Conservation (phyloP, 768 basidiomycete species). For the Rubroboletus pulcherrimus region DNA sequence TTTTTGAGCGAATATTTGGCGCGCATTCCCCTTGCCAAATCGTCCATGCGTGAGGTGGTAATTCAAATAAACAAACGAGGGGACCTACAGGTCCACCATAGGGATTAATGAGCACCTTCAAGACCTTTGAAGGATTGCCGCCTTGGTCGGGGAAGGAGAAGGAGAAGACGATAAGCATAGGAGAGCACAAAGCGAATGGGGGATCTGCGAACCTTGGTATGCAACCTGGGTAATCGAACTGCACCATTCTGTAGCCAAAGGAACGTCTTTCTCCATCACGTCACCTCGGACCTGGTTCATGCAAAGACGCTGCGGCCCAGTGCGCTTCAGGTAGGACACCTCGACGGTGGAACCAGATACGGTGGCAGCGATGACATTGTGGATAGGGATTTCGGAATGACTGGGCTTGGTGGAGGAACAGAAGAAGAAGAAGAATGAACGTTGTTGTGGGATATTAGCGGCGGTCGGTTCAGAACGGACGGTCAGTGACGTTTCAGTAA, state of each 20-base stretch:
- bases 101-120: slow-evolving; percentile 79
- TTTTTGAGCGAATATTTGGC: slow-evolving; percentile 46
- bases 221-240: slow-evolving; percentile 50
- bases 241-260: slow-evolving; percentile 48
- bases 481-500: slow-evolving; percentile 25
- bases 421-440: slow-evolving; percentile 15
- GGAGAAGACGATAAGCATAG: slow-evolving; percentile 1
- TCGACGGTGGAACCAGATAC: slow-evolving; percentile 38
- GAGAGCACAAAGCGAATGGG: not conserved
- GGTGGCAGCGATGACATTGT: slow-evolving; percentile 54
- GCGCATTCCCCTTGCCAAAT: slow-evolving; percentile 60
- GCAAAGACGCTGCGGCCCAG: slow-evolving; percentile 39
- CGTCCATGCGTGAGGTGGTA: not conserved
- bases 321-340: slow-evolving; percentile 50
- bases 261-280: slow-evolving; percentile 33
- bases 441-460: not conserved
- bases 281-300: slow-evolving; percentile 40
- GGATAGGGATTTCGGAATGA: slow-evolving; percentile 35
- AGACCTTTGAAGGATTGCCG: slow-evolving; percentile 47
- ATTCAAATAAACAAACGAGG: not conserved
- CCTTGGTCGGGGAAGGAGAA: slow-evolving; percentile 31
- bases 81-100: slow-evolving; percentile 66
- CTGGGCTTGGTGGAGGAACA: not conserved
- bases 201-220: slow-evolving; percentile 48
- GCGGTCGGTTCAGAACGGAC: slow-evolving; percentile 21